phyloP scores from a whole-genome alignment of 306 rosid species.

The Rubus idaeus region DNA sequence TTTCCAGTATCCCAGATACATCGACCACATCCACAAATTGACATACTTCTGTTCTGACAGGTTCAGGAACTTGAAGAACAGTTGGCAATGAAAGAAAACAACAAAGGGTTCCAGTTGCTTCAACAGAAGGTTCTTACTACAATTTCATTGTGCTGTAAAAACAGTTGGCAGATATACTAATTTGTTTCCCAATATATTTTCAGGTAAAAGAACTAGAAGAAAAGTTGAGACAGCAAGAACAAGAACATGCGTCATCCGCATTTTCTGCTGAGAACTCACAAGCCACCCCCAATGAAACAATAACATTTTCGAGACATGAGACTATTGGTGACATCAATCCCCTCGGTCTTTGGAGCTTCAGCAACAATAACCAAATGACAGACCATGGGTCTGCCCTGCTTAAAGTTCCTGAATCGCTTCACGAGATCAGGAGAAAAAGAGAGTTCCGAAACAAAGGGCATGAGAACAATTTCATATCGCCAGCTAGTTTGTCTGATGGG shows the following conservation, averaged over 20 bases:
- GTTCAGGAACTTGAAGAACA: conserved; percentile 15
- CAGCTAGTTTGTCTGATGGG: conserved; percentile 15
- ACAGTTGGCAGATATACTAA: background rate
- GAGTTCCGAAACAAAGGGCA: conserved; percentile 17
- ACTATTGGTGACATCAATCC: conserved; percentile 5
- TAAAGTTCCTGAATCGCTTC: conserved; percentile 24
- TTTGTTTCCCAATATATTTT: background rate
- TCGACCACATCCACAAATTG: background rate
- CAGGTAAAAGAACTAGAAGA: conserved; percentile 22
- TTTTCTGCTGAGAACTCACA: conserved; percentile 7
- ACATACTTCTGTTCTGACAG: conserved; percentile 3
- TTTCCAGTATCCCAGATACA: background rate
- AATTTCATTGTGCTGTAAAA: conserved; percentile 3
- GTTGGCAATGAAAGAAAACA: conserved; percentile 15
- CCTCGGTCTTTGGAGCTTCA: background rate
- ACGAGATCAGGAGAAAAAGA: conserved; percentile 17
- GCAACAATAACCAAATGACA: conserved; percentile 3
- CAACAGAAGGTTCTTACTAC: conserved; percentile 16
- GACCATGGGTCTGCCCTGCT: conserved; percentile 18
- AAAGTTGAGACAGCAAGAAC: conserved; percentile 16
- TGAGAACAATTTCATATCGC: conserved; percentile 9
- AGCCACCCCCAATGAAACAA: background rate
- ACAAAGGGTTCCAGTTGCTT: conserved; percentile 10
- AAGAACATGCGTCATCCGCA: background rate
- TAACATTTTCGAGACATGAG: conserved; percentile 3